Base-by-base conservation (phyloP, 192 early-diverging fungal genomes). In the Hyaloraphidium curvatum region DNA sequence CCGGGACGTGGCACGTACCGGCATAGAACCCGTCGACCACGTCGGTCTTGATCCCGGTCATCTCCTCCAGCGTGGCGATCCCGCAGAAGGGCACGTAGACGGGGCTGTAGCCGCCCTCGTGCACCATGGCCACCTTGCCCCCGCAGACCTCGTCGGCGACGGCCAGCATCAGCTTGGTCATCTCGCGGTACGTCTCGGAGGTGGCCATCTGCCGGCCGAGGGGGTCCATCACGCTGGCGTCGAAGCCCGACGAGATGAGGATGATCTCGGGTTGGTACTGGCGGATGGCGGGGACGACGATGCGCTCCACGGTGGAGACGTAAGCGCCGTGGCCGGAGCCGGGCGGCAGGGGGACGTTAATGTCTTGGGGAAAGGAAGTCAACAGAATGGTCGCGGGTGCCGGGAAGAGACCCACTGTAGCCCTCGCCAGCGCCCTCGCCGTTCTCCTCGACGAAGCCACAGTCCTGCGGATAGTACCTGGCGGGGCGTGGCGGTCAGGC, bases 271-370 rank as follows among this genome's bases (percentile, higher is more conserved):
- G 43, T 19, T 48, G 14, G 43, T 22, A 48, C 43, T 48, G 43
- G 19, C 25, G 25, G 4, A 48, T 9, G 7, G 43, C 43, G 17
- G 43, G 43, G 25, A 48, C 23, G 9, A 48, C 43, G 17, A 48
- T 22, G 4, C 43, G 43, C 43, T 48, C 43, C 23, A 48, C 23
- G 43, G 19, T 19, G 23, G 14, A 14, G 7, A 48, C 17, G 43
- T 48, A 48, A 14, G 43, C 43, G 43, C 43, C 43, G 23, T 48
- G 43, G 43, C 43, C 43, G 19, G 43, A 48, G 19, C 43, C 43
- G 7, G 43, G 7, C 14, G 43, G 43, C 23, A 48, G 43, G 5
- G 43, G 43, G 11, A 48, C 19, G 43, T 48, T 48, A 5, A 48
- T 48, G 17, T 48, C 35, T 11, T 11, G 35, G 17, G 35, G 35